Conservation (phyloP, 108 stramenopile genomes). For the Thalassiosira profunda region DNA sequence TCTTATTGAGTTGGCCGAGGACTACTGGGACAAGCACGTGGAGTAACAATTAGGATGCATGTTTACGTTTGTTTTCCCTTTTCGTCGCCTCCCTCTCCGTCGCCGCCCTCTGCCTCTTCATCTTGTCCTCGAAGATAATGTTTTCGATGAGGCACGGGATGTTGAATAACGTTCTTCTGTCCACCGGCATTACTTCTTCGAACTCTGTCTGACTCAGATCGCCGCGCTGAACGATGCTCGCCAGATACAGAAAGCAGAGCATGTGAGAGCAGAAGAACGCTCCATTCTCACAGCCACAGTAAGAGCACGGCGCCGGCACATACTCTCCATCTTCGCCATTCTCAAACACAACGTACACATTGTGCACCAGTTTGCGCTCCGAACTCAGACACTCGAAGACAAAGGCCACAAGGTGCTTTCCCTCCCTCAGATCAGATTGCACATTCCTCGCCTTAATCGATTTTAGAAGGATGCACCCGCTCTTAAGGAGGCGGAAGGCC, state of each 20-base stretch:
- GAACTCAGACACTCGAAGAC: slow-evolving; percentile 7
- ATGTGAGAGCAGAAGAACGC: slow-evolving; percentile 10
- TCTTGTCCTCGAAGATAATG: not conserved
- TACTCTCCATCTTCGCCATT: slow-evolving; percentile 9
- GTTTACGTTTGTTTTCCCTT: no score
- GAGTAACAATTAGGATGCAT: not conserved
- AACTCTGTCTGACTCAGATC: not conserved
- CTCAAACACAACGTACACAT: slow-evolving; percentile 17
- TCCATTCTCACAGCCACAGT: slow-evolving; percentile 18
- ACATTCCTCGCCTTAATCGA: slow-evolving; percentile 1
- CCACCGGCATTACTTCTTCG: not conserved
- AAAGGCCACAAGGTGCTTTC: not conserved
- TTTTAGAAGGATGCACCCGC: not conserved
- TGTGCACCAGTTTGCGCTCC: slow-evolving; percentile 5
- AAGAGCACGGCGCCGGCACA: not conserved
- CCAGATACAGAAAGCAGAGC: slow-evolving; percentile 7
- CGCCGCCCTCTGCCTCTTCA: not conserved
- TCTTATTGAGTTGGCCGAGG: slow-evolving; percentile 6
- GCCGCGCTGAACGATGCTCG: not conserved
- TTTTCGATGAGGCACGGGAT: not conserved
- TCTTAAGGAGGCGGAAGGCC: not conserved
- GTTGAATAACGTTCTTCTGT: no score
- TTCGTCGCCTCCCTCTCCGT: not conserved
- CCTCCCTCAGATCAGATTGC: not conserved
- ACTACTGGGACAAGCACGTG: slow-evolving; percentile 11